Evolutionary conservation across 805 yeast genomes (phyloP), one percentile per base, ranked within the genome.

Genomic region (Metschnikowia santaceciliae): DNA sequence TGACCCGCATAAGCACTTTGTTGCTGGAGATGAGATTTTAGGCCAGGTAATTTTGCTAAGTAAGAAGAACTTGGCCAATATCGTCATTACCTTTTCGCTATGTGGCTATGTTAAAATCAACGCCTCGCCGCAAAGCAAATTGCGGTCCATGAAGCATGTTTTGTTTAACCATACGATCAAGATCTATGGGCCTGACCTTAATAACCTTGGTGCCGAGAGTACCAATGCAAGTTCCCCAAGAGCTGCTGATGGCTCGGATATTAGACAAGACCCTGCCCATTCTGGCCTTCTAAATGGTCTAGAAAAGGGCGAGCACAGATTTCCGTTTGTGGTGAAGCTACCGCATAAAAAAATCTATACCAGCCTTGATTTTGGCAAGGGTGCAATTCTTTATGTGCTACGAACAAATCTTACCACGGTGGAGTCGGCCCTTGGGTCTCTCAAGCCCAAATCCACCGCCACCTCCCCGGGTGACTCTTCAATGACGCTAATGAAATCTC

Each of bases 221-320:
- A 26, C 47, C 36, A 32, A 35, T 17, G 65, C 65, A 33, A 33
- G 1, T n/a, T 14, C 35, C 4, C 46, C 47, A 61, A 14, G 72
- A 66, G 38, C 22, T 17, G 15, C 41, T 19, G 26, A 19, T 17
- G 41, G 26, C 34, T 17, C 20, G 38, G 30, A 37, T 4, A 22
- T 20, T 20, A 36, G 22, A 20, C 23, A 35, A 20, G 52, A 37
- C 6, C 40, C 46, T 6, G 20, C 48, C 5, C 42, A 26, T 13
- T 35, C 46, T 17, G 37, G 39, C 26, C 66, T 67, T 49, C 46
- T 63, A 14, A 72, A 67, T 51, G 88, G 88, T 0, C 64, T 87
- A n/a, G 78, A 82, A 17, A 81, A 82, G 60, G 97, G 97, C 39
- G 92, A 88, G 62, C 97, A 90, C 67, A 70, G 88, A 34, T 90